These are phyloP conservation scores for Trichoderma simmonsii DNA, from an alignment of 2,329 filamentous ascomycete species.

Conservation along the genomic window DNA sequence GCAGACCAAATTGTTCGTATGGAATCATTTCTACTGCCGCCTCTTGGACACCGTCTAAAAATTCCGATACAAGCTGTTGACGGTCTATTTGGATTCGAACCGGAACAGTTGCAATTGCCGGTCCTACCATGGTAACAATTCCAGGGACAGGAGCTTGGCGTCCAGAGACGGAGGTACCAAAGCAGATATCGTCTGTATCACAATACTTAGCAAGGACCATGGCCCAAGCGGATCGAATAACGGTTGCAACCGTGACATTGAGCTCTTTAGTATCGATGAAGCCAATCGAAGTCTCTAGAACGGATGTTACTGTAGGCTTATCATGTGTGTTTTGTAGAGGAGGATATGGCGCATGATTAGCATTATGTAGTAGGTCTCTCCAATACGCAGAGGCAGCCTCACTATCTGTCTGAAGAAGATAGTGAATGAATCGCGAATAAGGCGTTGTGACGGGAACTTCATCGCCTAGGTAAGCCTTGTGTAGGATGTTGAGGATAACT, in stretches of 20 bases:
- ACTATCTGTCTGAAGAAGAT: background rate
- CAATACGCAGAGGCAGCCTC: background rate
- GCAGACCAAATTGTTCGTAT: background rate
- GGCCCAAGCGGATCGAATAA: slow-evolving; percentile 9
- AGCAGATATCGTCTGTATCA: slow-evolving; percentile 24
- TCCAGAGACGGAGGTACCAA: slow-evolving; percentile 23
- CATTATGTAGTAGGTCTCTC: background rate
- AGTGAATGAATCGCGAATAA: background rate
- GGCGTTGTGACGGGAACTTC: background rate
- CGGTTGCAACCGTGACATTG: slow-evolving; percentile 19
- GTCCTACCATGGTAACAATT: slow-evolving; percentile 22
- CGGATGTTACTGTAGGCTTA: background rate
- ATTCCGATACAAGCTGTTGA: background rate
- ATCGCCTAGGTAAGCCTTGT: background rate
- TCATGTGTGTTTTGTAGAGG: background rate
- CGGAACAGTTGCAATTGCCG: slow-evolving; percentile 24
- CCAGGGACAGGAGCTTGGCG: slow-evolving; percentile 22
- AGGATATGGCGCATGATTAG: background rate
- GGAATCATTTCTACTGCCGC: background rate
- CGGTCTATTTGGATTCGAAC: background rate
- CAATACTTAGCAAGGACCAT: slow-evolving; percentile 34
- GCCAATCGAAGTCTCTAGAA: background rate
- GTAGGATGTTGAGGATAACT: background rate
- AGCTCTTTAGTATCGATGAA: background rate
- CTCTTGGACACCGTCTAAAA: background rate